phyloP scores from a whole-genome alignment of 1,139 yeast genomes.

The Yamadazyma jaroonii region DNA sequence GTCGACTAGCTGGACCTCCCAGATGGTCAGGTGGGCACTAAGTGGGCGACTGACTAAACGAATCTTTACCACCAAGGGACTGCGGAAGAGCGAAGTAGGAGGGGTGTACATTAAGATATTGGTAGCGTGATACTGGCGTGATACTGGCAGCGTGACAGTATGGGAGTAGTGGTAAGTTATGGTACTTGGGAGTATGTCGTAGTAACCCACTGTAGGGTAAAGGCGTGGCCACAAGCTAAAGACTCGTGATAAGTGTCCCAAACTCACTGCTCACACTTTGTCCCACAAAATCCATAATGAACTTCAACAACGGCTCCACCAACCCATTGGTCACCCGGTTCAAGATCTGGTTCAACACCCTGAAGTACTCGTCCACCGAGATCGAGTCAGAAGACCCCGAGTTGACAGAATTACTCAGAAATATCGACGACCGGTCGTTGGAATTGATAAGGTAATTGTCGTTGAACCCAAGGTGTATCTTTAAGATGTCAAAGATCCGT shows the following conservation, averaged over 20 bases:
- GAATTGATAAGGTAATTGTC: constrained; percentile 7
- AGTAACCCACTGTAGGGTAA: too few relatives aligned
- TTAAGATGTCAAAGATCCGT: constrained; percentile 26
- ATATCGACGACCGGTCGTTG: constrained; percentile 26
- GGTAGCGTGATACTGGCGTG: too few relatives aligned
- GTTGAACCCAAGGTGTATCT: constrained; percentile 16
- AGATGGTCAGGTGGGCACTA: too few relatives aligned
- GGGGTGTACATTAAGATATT: too few relatives aligned
- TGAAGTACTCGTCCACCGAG: constrained; percentile 33
- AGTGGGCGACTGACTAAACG: too few relatives aligned
- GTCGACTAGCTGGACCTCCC: too few relatives aligned
- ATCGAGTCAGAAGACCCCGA: constrained; percentile 27
- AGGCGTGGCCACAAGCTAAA: too few relatives aligned
- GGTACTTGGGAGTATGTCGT: too few relatives aligned
- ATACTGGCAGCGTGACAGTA: too few relatives aligned
- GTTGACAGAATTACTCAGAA: constrained; percentile 28
- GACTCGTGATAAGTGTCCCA: constrained; percentile 22
- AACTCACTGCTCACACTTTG: constrained; percentile 29
- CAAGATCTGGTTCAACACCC: constrained; percentile 27
- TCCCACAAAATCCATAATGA: constrained; percentile 31
- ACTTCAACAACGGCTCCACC: constrained; percentile 37
- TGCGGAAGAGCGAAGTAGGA: too few relatives aligned
- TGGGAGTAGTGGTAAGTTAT: too few relatives aligned
- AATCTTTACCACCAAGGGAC: too few relatives aligned
- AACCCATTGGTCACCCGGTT: constrained; percentile 33